phyloP scores from a whole-genome alignment of 2,329 filamentous ascomycete species.

The Neofusicoccum umdonicola region DNA sequence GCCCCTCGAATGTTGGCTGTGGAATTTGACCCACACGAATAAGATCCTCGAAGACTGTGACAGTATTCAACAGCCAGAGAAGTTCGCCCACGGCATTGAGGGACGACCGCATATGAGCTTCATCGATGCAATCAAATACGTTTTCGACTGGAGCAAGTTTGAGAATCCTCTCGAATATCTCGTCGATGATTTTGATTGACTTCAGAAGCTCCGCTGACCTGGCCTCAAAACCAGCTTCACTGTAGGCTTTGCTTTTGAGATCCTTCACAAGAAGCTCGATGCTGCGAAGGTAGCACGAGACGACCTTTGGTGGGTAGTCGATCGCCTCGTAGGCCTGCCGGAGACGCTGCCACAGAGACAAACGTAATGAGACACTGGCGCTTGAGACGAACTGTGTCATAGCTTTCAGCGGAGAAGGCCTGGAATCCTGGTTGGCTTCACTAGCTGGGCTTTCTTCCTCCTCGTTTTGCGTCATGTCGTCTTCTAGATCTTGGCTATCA shows the following conservation, averaged over 20 bases:
- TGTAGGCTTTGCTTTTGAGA: slow-evolving; percentile 59
- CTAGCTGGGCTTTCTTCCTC: slow-evolving; percentile 15
- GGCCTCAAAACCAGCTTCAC: slow-evolving; percentile 57
- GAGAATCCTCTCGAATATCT: slow-evolving; percentile 70
- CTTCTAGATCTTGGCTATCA: slow-evolving; percentile 18
- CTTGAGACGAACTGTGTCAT: slow-evolving; percentile 81
- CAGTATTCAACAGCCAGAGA: slow-evolving; percentile 72
- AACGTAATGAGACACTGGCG: slow-evolving; percentile 75
- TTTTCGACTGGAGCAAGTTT: slow-evolving; percentile 64
- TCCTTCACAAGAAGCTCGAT: slow-evolving; percentile 79
- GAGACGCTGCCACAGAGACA: slow-evolving; percentile 90
- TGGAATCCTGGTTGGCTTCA: slow-evolving; percentile 11
- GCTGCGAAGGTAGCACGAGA: slow-evolving; percentile 81
- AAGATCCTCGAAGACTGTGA: slow-evolving; percentile 80
- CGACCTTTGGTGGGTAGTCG: slow-evolving; percentile 79
- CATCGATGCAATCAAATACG: slow-evolving; percentile 81
- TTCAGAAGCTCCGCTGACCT: slow-evolving; percentile 71
- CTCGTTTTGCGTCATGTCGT: slow-evolving; percentile 17
- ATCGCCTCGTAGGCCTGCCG: slow-evolving; percentile 85
- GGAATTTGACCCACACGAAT: slow-evolving; percentile 72
- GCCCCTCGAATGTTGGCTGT: slow-evolving; percentile 57
- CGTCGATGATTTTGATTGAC: slow-evolving; percentile 76
- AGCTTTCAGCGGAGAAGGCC: slow-evolving; percentile 56
- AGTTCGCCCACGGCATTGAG: slow-evolving; percentile 70
- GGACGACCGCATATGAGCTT: slow-evolving; percentile 71